Conservation (phyloP, 1,284 basidiomycete species). For the Retiboletus flavoniger region DNA sequence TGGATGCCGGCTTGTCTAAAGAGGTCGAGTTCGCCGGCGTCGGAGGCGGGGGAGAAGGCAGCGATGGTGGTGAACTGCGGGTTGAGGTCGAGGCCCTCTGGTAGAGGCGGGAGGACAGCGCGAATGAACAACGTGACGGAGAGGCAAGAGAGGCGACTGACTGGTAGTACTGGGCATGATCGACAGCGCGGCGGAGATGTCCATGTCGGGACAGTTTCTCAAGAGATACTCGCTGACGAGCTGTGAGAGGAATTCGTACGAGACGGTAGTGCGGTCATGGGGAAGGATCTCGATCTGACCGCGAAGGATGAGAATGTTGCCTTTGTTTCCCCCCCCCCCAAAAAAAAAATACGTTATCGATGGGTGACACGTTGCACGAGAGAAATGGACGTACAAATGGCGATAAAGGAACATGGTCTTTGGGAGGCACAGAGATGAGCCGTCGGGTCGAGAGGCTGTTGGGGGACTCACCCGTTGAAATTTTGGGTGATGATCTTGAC, state of each 20-base stretch:
- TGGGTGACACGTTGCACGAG: not conserved
- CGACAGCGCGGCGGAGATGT: conserved; percentile 70
- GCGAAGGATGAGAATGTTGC: conserved; percentile 81
- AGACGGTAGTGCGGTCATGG: conserved; percentile 63
- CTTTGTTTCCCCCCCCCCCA: conserved; percentile 42
- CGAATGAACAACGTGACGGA: not conserved
- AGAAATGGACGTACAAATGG: conserved; percentile 59
- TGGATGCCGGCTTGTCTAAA: conserved; percentile 81
- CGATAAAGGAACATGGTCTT: conserved; percentile 87
- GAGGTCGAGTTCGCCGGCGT: conserved; percentile 73
- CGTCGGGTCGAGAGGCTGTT: not conserved
- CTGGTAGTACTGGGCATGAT: conserved; percentile 83
- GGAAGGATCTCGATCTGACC: conserved; percentile 73
- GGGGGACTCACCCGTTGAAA: conserved; percentile 63
- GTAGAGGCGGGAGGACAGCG: not conserved
- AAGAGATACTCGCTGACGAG: conserved; percentile 84
- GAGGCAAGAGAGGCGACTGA: conserved; percentile 25
- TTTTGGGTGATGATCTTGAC: conserved; percentile 80
- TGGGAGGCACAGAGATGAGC: conserved; percentile 28
- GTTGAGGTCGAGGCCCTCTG: conserved; percentile 85
- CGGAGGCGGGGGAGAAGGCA: conserved; percentile 62
- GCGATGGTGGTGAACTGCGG: conserved; percentile 70
- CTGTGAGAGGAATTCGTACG: conserved; percentile 80
- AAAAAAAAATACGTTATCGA: not conserved
- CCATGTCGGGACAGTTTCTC: conserved; percentile 58